Base-by-base conservation (phyloP, 768 basidiomycete genomes). In the Suillus fuscotomentosus region DNA sequence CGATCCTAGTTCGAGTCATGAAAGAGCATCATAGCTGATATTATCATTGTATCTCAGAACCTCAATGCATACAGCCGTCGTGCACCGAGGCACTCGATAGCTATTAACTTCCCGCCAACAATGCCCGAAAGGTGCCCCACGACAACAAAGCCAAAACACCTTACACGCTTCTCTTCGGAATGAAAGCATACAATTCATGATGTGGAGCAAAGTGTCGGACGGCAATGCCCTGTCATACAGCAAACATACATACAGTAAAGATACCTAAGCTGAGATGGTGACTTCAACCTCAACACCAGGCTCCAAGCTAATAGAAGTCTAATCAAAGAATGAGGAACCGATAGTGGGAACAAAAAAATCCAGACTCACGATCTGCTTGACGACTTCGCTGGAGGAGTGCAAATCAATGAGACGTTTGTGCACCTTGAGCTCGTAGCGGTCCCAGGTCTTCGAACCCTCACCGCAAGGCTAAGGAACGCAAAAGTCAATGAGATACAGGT, bases 371-470 rank as follows among this genome's bases (percentile, higher is more conserved):
- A 99, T 99, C 82, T 99, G 97, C 87, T 99, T 99, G 83, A 99
- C 97, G 70, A 98, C 92, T 82, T 99, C 97, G 77, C 93, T 93
- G 67, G 96, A 97, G 60, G 97, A 96, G 85, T 97, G 94, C 71
- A 99, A 84, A 84, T 99, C 97, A 75, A 99, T 99, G 78, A 99
- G 86, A 74, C 97, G 93, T 84, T 99, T 99, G 90, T 99, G 97
- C 67, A 99, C 85, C 85, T 96, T 96, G 82, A 99, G 90, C 82
- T 99, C 97, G 82, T 95, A 99, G 73, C 94, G 89, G 82, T 99
- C 97, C 97, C 97, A 99, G 76, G 97, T 99, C 90, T 99, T 99
- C 72, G 97, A 98, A 85, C 97, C 97, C 82, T 99, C 97, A 94
- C 97, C 97, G 76, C 97, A 99, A 80, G 97, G 93, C 94, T 97